These are phyloP conservation scores for Claviceps capensis DNA, from an alignment of 2,329 filamentous ascomycete genomes.

Conservation along the genomic window DNA sequence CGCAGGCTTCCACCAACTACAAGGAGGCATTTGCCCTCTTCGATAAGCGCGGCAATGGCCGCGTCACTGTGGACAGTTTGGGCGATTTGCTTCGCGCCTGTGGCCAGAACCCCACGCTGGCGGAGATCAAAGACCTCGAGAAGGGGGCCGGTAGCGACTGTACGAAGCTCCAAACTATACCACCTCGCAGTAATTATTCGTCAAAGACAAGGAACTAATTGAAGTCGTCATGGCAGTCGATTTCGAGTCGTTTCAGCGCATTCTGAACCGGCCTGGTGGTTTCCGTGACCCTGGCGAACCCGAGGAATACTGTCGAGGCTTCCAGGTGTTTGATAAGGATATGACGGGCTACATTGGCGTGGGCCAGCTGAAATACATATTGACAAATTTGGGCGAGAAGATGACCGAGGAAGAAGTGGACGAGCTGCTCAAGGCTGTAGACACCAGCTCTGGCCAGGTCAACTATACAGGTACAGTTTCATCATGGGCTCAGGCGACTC, in stretches of 20 bases:
- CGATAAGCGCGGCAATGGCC: slow-evolving; percentile 96
- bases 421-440: slow-evolving; percentile 94
- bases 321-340: slow-evolving; percentile 99
- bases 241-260: slow-evolving; percentile 92
- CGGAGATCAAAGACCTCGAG: slow-evolving; percentile 87
- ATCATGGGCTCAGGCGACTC: background rate
- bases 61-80: slow-evolving; percentile 72
- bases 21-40: slow-evolving; percentile 99
- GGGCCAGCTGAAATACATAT: slow-evolving; percentile 92
- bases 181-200: background rate
- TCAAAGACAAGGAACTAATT: background rate
- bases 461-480: slow-evolving; percentile 74
- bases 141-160: slow-evolving; percentile 81
- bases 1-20: slow-evolving; percentile 85
- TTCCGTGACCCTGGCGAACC: slow-evolving; percentile 98
- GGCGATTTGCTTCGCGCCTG: slow-evolving; percentile 93
- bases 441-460: slow-evolving; percentile 90
- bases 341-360: slow-evolving; percentile 97
- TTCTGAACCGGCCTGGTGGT: slow-evolving; percentile 92
- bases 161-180: slow-evolving; percentile 40
- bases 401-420: slow-evolving; percentile 99
- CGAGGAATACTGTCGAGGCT: slow-evolving; percentile 95
- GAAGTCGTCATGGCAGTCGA: slow-evolving; percentile 53
- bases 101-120: slow-evolving; percentile 91
- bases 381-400: slow-evolving; percentile 97